A percentile compares a stretch with the other conserved stretches of the same genome.
Evolutionary conservation across 768 basidiomycete genomes (phyloP).

Genomic region (Imleria badia): DNA sequence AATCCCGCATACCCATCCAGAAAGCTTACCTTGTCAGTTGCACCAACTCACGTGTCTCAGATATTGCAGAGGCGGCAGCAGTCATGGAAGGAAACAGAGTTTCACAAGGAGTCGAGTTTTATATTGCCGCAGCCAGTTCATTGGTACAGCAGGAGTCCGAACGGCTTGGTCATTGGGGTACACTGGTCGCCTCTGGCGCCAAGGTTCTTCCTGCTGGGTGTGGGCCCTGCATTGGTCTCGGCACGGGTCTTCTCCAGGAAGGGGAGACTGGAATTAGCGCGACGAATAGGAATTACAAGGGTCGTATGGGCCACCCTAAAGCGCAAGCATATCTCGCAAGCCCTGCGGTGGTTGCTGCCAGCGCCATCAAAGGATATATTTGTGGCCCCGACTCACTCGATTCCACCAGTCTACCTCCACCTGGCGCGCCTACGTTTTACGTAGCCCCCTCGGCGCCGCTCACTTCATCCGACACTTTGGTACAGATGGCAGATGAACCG

Average conservation of each 20-base stretch:
- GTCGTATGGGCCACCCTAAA: constrained; percentile 95
- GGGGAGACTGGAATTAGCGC: constrained; percentile 97
- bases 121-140: constrained; percentile 94
- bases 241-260: constrained; percentile 88
- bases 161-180: constrained; percentile 81
- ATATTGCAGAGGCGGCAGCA: constrained; percentile 89
- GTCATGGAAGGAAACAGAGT: constrained; percentile 81
- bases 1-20: constrained; percentile 75
- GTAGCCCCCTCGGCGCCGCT: constrained; percentile 37
- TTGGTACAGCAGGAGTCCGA: constrained; percentile 91
- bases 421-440: constrained; percentile 57
- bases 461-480: constrained; percentile 27
- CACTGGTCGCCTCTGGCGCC: constrained; percentile 84
- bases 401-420: constrained; percentile 46
- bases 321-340: constrained; percentile 95
- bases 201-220: constrained; percentile 94
- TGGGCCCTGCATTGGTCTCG: constrained; percentile 97
- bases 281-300: constrained; percentile 99
- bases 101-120: constrained; percentile 91
- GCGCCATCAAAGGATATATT: constrained; percentile 90
- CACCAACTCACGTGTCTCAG: constrained; percentile 95
- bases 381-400: constrained; percentile 76
- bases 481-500: constrained; percentile 47
- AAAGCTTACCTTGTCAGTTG: constrained; percentile 99
- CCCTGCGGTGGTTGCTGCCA: constrained; percentile 96